Evolutionary conservation across 2,329 filamentous ascomycete species (phyloP).

Genomic region (Colletotrichum graminicola): DNA sequence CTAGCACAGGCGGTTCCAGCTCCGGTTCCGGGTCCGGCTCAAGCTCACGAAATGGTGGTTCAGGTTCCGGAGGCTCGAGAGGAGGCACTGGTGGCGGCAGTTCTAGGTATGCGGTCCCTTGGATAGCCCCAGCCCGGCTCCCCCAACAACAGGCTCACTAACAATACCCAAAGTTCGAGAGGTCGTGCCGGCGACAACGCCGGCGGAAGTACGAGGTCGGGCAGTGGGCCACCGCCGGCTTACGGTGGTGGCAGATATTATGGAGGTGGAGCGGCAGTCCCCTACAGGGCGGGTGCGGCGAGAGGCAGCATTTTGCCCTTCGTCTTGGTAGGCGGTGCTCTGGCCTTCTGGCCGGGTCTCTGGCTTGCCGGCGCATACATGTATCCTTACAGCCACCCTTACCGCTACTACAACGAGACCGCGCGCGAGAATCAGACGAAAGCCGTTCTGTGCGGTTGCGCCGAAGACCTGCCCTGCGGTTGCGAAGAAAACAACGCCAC

Average conservation of each 20-base stretch:
- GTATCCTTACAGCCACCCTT: slow-evolving; percentile 71
- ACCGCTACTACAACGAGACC: slow-evolving; percentile 63
- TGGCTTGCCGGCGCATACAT: slow-evolving; percentile 66
- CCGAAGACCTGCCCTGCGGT: slow-evolving; percentile 62
- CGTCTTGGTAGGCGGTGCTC: slow-evolving; percentile 60
- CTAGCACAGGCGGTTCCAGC: slow-evolving; percentile 17
- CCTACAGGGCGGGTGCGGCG: slow-evolving; percentile 68
- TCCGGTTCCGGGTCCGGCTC: slow-evolving; percentile 31
- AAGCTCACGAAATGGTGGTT: slow-evolving; percentile 45
- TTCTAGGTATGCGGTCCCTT: slow-evolving; percentile 39
- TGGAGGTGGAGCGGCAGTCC: slow-evolving; percentile 71
- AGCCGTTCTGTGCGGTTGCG: slow-evolving; percentile 73
- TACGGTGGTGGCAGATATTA: slow-evolving; percentile 77
- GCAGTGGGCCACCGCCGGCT: slow-evolving; percentile 67
- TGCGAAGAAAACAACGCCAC: slow-evolving; percentile 59
- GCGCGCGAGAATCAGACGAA: slow-evolving; percentile 67
- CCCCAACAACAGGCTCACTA: not conserved
- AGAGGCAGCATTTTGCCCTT: slow-evolving; percentile 58
- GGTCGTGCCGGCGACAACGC: slow-evolving; percentile 46
- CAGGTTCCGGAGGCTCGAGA: slow-evolving; percentile 38
- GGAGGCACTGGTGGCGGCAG: slow-evolving; percentile 34
- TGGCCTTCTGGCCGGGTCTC: slow-evolving; percentile 73
- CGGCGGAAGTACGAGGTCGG: slow-evolving; percentile 67
- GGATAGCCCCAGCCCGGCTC: slow-evolving; percentile 2
- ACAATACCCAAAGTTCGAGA: slow-evolving; percentile 18